Percentiles rank a stretch among this genome's conserved stretches.
These are phyloP conservation scores for Phanerochaete carnosa DNA, from an alignment of 768 basidiomycete species.

Conservation along the genomic window DNA sequence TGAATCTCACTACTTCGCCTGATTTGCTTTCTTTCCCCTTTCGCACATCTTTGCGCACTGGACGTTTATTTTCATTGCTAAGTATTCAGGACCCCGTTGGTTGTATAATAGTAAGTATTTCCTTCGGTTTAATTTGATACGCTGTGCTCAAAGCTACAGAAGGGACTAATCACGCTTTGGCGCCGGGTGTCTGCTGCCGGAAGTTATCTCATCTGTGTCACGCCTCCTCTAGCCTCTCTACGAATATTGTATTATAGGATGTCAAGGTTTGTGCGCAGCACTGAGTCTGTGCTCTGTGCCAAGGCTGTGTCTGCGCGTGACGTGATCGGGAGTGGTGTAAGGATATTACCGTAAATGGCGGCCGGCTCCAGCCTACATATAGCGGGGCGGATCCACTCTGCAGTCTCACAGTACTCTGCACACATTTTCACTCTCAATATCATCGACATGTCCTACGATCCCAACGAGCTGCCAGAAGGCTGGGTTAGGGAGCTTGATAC, in stretches of 20 bases:
- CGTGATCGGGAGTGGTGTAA: neutral
- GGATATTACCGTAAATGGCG: neutral
- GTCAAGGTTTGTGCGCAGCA: neutral
- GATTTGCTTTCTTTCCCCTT: too few species aligned
- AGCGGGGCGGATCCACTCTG: neutral
- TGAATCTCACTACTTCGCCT: too few species aligned
- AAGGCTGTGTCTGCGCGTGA: neutral
- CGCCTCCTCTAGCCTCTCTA: neutral
- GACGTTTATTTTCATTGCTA: too few species aligned
- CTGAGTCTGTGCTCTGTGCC: neutral
- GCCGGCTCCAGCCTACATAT: slow-evolving; percentile 1
- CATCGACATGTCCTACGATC: slow-evolving; percentile 16
- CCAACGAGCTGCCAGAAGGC: slow-evolving; percentile 49
- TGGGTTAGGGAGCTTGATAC: slow-evolving; percentile 52
- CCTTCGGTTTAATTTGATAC: too few species aligned
- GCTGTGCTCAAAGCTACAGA: too few species aligned
- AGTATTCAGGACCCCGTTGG: too few species aligned
- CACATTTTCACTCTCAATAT: neutral
- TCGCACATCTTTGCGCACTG: too few species aligned
- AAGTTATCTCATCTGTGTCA: too few species aligned
- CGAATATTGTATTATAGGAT: neutral
- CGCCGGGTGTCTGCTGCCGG: too few species aligned
- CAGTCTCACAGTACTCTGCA: neutral
- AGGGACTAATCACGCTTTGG: too few species aligned
- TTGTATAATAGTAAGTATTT: too few species aligned